These are phyloP conservation scores for Aspergillus pseudoglaucus DNA, from an alignment of 2,329 filamentous ascomycete species.

Conservation along the genomic window DNA sequence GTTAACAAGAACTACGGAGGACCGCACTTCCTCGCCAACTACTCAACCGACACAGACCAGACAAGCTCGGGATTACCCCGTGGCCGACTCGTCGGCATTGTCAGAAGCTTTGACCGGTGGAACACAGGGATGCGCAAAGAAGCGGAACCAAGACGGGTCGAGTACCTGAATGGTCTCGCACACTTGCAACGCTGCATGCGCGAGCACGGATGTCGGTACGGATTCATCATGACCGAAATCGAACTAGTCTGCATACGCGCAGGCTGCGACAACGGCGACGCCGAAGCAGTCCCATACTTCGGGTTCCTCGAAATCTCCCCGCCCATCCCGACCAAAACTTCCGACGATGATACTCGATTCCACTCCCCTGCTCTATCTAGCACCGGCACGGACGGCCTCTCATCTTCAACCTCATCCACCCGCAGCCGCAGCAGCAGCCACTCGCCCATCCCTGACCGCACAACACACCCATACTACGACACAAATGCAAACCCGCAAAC, in stretches of 20 bases:
- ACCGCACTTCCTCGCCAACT: slow-evolving; percentile 49
- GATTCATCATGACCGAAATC: slow-evolving; percentile 94
- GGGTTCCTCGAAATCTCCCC: slow-evolving; percentile 74
- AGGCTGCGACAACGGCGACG: slow-evolving; percentile 53
- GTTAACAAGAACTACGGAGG: slow-evolving; percentile 37
- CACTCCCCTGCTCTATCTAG: slow-evolving; percentile 25
- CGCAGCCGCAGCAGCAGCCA: slow-evolving; percentile 5
- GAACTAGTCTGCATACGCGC: slow-evolving; percentile 86
- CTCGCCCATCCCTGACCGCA: not conserved
- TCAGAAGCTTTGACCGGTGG: slow-evolving; percentile 88
- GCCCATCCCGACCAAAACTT: slow-evolving; percentile 47
- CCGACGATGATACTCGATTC: not conserved
- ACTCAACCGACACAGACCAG: slow-evolving; percentile 45
- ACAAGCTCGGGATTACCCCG: slow-evolving; percentile 46
- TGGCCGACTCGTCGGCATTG: slow-evolving; percentile 70
- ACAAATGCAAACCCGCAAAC: not conserved
- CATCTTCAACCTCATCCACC: slow-evolving; percentile 16
- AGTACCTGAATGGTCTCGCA: slow-evolving; percentile 79
- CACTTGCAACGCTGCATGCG: slow-evolving; percentile 89
- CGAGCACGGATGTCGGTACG: slow-evolving; percentile 86
- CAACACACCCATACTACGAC: not conserved
- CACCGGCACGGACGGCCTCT: slow-evolving; percentile 14
- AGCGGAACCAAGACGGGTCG: slow-evolving; percentile 74
- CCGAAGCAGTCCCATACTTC: slow-evolving; percentile 62
- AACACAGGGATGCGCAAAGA: slow-evolving; percentile 90